Evolutionary conservation across 495 filamentous ascomycete species (phyloP).

Genomic region (Hyaloscypha hepaticicola): DNA sequence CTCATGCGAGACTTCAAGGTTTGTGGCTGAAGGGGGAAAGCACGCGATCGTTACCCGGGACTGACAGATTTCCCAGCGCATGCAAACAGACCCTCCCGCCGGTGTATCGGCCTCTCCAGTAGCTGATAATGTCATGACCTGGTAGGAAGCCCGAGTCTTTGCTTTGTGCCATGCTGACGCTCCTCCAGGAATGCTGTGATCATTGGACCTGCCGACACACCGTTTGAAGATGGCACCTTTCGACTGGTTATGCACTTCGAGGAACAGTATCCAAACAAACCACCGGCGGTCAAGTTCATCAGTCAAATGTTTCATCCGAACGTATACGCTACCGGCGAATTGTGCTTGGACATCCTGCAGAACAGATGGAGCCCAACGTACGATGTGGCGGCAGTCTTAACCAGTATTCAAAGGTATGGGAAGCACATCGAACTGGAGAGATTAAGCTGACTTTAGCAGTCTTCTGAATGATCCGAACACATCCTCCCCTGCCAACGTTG

Average conservation of each 20-base stretch:
- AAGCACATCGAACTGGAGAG: neutral
- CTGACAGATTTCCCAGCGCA: conserved; percentile 61
- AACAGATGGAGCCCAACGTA: conserved; percentile 99
- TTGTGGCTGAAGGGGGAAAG: conserved; percentile 32
- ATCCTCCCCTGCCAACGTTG: conserved; percentile 94
- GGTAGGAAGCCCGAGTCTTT: conserved; percentile 51
- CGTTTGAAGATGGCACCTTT: conserved; percentile 98
- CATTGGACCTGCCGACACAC: conserved; percentile 94
- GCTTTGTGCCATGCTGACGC: conserved; percentile 25
- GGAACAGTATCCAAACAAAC: conserved; percentile 98
- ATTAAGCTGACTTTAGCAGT: conserved; percentile 46
- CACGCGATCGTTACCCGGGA: conserved; percentile 19
- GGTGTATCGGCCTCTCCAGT: conserved; percentile 96
- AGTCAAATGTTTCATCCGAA: conserved; percentile 99
- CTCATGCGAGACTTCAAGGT: conserved; percentile 99
- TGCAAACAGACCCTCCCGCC: conserved; percentile 98
- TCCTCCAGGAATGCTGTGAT: conserved; percentile 91
- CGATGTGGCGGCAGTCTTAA: conserved; percentile 94
- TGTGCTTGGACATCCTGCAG: conserved; percentile 95
- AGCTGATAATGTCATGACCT: conserved; percentile 99
- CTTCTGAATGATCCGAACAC: conserved; percentile 98
- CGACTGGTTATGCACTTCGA: conserved; percentile 98
- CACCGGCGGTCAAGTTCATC: conserved; percentile 96
- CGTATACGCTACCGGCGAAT: conserved; percentile 93
- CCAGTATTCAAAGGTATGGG: conserved; percentile 90